phyloP scores from a whole-genome alignment of 75 land plant species.

The Chamaecyparis obtusa region DNA sequence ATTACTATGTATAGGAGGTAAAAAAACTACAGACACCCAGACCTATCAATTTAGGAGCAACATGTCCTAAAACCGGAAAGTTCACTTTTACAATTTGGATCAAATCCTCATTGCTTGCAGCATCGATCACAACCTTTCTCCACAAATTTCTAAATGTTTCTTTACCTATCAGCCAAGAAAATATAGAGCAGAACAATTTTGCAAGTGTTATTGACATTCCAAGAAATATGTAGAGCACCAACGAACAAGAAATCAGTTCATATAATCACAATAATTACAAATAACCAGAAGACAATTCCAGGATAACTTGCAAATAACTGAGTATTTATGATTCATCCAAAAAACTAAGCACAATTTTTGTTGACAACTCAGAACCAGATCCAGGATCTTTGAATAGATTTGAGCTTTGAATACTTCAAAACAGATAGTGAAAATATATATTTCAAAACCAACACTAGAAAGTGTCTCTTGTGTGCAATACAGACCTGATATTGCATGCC shows the following conservation, averaged over 20 bases:
- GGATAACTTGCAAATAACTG: not conserved
- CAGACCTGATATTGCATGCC: constrained; percentile 37
- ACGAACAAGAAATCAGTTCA: not conserved
- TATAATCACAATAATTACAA: not conserved
- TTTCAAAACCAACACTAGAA: not conserved
- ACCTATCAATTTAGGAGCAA: constrained; percentile 68
- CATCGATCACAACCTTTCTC: constrained; percentile 73
- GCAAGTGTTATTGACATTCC: not conserved
- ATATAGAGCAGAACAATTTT: not conserved
- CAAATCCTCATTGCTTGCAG: constrained; percentile 63
- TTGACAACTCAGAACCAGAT: not conserved
- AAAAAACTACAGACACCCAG: not conserved
- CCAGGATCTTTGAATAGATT: not conserved
- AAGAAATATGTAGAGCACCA: not conserved
- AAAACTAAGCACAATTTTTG: not conserved
- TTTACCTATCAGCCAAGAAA: constrained; percentile 26
- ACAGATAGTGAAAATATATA: not conserved
- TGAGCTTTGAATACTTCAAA: too few species aligned
- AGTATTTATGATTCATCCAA: not conserved
- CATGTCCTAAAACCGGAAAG: constrained; percentile 53
- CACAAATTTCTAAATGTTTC: constrained; percentile 52
- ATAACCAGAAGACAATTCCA: not conserved
- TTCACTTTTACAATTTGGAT: constrained; percentile 49
- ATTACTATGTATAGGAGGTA: not conserved
- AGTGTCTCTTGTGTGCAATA: not conserved